A percentile compares a stretch with the other conserved stretches of the same genome.
phyloP scores from a whole-genome alignment of 805 yeast genomes.

The Trichomonascus vanleenenianus region DNA sequence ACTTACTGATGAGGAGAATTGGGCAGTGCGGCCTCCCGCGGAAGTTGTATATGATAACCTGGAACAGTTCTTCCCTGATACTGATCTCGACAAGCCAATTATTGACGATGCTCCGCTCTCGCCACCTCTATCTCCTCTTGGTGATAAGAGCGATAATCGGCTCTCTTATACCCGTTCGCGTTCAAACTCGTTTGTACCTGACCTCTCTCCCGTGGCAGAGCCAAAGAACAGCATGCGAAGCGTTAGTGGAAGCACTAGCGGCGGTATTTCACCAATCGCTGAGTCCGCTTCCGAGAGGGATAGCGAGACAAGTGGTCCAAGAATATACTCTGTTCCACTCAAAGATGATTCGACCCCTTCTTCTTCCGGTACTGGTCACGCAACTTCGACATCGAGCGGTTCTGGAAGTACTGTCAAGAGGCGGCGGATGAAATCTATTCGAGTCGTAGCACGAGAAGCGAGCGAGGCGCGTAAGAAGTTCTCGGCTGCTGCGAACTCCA shows the following conservation, averaged over 20 bases:
- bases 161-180: neutral
- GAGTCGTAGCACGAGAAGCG: constrained; percentile 92
- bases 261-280: neutral
- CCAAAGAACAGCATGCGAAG: constrained; percentile 8
- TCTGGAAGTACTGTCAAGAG: neutral
- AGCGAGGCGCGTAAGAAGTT: constrained; percentile 46
- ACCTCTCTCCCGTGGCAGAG: constrained; percentile 16
- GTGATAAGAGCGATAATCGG: neutral
- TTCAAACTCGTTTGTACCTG: constrained; percentile 1
- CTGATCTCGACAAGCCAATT: constrained; percentile 88
- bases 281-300: neutral
- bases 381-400: neutral
- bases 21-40: constrained; percentile 89
- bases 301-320: no score
- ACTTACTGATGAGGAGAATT: constrained; percentile 18
- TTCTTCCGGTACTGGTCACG: neutral
- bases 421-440: constrained; percentile 72
- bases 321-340: no score
- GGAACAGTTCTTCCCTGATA: constrained; percentile 85
- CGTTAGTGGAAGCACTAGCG: neutral
- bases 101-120: constrained; percentile 51
- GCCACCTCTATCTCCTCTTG: constrained; percentile 10
- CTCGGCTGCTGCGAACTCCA: constrained; percentile 4
- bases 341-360: neutral
- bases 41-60: constrained; percentile 88